phyloP scores from a whole-genome alignment of 1,284 basidiomycete genomes.

The Malassezia slooffiae region DNA sequence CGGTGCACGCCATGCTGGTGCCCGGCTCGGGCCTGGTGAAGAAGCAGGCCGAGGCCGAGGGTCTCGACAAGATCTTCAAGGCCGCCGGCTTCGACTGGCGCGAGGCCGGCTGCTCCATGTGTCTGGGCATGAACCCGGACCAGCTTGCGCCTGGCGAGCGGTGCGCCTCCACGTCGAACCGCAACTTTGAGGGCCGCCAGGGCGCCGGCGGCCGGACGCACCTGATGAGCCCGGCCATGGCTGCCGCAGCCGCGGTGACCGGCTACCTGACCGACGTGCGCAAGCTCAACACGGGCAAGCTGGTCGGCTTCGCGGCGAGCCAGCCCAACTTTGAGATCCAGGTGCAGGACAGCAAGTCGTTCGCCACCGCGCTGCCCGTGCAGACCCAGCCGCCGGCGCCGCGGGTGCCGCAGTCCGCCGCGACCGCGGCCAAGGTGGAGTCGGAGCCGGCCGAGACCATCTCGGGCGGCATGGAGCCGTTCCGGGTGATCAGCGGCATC shows the following conservation, averaged over 20 bases:
- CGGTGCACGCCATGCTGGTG: conserved; percentile 43
- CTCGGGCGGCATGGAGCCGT: conserved; percentile 33
- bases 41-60: conserved; percentile 46
- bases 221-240: conserved; percentile 44
- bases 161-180: conserved; percentile 46
- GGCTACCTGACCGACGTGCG: conserved; percentile 45
- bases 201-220: conserved; percentile 44
- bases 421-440: neutral
- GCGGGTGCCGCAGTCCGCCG: neutral
- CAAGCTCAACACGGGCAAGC: conserved; percentile 24
- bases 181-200: conserved; percentile 46
- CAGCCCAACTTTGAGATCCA: conserved; percentile 29
- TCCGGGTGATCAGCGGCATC: conserved; percentile 38
- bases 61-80: conserved; percentile 44
- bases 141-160: conserved; percentile 43
- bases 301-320: conserved; percentile 26
- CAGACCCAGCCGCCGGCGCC: conserved; percentile 10
- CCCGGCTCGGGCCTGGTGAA: conserved; percentile 45
- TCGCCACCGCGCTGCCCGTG: conserved; percentile 20
- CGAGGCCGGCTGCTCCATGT: conserved; percentile 46
- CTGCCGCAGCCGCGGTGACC: conserved; percentile 40
- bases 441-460: neutral
- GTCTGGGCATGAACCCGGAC: conserved; percentile 46
- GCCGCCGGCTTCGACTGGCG: conserved; percentile 45
- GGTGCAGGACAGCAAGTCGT: conserved; percentile 32